These are phyloP conservation scores for Babesia bigemina DNA, from an alignment of 169 alveolate genomes.

Conservation along the genomic window DNA sequence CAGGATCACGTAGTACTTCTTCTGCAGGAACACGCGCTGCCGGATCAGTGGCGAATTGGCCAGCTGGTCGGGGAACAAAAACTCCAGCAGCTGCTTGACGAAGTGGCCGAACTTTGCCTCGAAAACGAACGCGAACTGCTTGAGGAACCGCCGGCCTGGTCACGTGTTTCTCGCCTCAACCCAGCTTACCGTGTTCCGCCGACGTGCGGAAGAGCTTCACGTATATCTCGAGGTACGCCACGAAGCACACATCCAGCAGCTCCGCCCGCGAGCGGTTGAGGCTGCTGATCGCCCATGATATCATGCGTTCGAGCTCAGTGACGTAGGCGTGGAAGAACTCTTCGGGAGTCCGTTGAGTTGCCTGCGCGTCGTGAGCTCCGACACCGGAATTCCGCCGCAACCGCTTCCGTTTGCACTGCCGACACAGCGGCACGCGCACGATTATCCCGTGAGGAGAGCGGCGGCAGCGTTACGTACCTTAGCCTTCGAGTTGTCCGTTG, in stretches of 20 bases:
- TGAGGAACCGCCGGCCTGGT: conserved; percentile 49
- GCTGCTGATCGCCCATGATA: conserved; percentile 67
- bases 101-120: conserved; percentile 45
- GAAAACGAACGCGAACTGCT: conserved; percentile 54
- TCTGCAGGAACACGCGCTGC: conserved; percentile 20
- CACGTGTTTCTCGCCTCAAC: no score
- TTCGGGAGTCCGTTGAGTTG: neutral
- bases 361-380: neutral
- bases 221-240: conserved; percentile 51
- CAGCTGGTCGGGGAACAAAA: conserved; percentile 50
- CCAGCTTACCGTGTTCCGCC: conserved; percentile 39
- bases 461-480: conserved; percentile 4
- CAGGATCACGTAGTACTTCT: conserved; percentile 28
- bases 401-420: neutral
- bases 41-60: conserved; percentile 39
- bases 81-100: conserved; percentile 39
- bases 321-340: conserved; percentile 19
- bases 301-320: conserved; percentile 26
- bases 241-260: conserved; percentile 67
- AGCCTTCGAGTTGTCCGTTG: neutral
- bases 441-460: neutral
- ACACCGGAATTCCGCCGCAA: neutral
- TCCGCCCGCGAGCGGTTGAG: conserved; percentile 53
- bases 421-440: neutral
- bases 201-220: conserved; percentile 58